These are phyloP conservation scores for Diaporthe aspalathi DNA, from an alignment of 2,329 filamentous ascomycete genomes.

Conservation along the genomic window DNA sequence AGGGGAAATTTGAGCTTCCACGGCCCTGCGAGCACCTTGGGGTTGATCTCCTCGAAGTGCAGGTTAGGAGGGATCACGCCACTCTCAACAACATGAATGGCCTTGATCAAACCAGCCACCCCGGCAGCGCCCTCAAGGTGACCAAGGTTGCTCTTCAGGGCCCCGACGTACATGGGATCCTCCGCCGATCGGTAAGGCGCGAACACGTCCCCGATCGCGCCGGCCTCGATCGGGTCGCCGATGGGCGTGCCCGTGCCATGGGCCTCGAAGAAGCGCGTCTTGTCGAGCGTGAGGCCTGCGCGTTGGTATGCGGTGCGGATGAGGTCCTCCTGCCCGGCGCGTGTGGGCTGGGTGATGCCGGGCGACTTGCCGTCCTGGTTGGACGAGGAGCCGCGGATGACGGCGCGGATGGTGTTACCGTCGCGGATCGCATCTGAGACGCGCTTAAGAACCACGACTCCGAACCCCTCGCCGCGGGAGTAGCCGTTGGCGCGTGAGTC, in stretches of 20 bases:
- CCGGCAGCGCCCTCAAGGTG: constrained; percentile 29
- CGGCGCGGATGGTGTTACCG: constrained; percentile 50
- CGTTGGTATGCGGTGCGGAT: constrained; percentile 46
- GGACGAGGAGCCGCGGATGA: constrained; percentile 46
- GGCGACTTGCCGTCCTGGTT: constrained; percentile 52
- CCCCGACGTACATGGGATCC: constrained; percentile 39
- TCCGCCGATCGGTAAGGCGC: constrained; percentile 40
- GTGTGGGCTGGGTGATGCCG: constrained; percentile 53
- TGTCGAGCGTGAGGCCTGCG: constrained; percentile 26
- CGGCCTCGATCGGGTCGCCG: constrained; percentile 12
- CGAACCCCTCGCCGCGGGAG: constrained; percentile 46
- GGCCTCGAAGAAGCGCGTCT: constrained; percentile 43
- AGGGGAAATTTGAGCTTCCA: constrained; percentile 20
- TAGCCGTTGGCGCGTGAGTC: constrained; percentile 48
- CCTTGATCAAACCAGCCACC: constrained; percentile 27
- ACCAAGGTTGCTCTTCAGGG: constrained; percentile 45
- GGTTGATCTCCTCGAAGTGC: constrained; percentile 41
- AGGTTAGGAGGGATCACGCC: constrained; percentile 43
- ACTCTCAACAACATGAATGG: not conserved
- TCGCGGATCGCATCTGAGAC: constrained; percentile 52
- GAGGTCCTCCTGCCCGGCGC: constrained; percentile 45
- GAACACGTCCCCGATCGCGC: constrained; percentile 26
- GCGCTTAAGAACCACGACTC: constrained; percentile 54
- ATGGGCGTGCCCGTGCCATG: constrained; percentile 37
- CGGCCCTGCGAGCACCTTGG: constrained; percentile 34